Base-by-base conservation (phyloP, 495 filamentous ascomycete genomes). In the Penicillium ucsense region DNA sequence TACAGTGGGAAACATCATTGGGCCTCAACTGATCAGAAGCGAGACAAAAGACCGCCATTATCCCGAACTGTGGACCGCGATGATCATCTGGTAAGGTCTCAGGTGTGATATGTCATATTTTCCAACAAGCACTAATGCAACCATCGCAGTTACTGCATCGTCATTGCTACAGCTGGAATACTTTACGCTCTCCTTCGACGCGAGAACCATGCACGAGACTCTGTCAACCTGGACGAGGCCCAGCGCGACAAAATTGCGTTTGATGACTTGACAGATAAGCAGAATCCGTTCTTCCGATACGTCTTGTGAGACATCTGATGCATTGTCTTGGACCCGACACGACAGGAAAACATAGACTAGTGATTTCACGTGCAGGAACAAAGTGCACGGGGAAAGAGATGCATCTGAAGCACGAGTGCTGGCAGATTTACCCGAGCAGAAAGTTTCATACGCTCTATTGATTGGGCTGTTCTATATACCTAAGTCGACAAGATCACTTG, bases 211-310 rank as follows among this genome's bases (percentile, higher is more conserved):
- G 64, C 68, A 36, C 64, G 75, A 10, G 68, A 64, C 6, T 35
- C 47, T 3, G 32, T 78, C 35, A 65, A 72, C 1, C 55, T 81
- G 27, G 76, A 84, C 54, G 82, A 86, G 47, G 56, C 65, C 7
- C 79, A 82, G 49, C 66, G 78, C 51, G 81, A 83, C 50, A 77
- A 77, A 52, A 56, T 82, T 32, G 84, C 83, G 0, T 88, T 88
- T 36, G 67, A 76, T 48, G 85, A 88, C 63, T 66, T 89, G 51
- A 89, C 86, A 3, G 86, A 89, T 55, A 80, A 75, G 61, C 71
- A 89, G 63, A 89, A 89, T 54, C 74, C 77, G 3, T 84, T 83
- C 52, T 91, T 89, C 54, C 66, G 76, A 61, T 89, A 88, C 53
- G 80, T 20, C 20, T 20, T 20, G 20, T 20, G 20, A 20, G 20